Evolutionary conservation across 768 basidiomycete genomes (phyloP).

Genomic region (Rhizopogon vesiculosus): DNA sequence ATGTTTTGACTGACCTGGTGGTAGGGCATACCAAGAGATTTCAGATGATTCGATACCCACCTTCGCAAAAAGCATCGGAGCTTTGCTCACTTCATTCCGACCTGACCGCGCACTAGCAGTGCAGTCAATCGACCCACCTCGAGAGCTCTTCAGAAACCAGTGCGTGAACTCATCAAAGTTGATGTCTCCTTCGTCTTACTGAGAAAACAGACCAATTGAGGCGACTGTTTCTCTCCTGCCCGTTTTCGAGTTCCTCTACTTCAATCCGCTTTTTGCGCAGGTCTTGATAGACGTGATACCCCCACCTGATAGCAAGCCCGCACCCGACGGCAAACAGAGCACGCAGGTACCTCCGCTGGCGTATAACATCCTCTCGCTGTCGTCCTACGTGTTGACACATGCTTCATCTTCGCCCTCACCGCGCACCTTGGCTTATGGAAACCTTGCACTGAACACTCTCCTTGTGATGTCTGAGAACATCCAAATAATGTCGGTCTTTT

Average conservation of each 20-base stretch:
- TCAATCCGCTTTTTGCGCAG: slow-evolving; percentile 45
- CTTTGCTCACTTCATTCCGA: slow-evolving; percentile 46
- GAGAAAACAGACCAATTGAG: slow-evolving; percentile 53
- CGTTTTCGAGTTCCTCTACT: slow-evolving; percentile 54
- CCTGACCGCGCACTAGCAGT: slow-evolving; percentile 50
- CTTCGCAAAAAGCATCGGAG: slow-evolving; percentile 45
- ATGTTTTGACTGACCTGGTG: not conserved
- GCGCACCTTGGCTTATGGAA: slow-evolving; percentile 59
- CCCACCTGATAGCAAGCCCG: slow-evolving; percentile 17
- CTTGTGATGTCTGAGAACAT: slow-evolving; percentile 47
- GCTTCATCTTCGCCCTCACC: slow-evolving; percentile 57
- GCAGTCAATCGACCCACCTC: slow-evolving; percentile 40
- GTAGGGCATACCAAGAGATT: slow-evolving; percentile 54
- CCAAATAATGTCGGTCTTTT: slow-evolving; percentile 41
- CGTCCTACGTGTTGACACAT: slow-evolving; percentile 65
- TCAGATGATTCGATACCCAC: slow-evolving; percentile 49
- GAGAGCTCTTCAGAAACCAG: slow-evolving; percentile 57
- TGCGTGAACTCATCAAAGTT: slow-evolving; percentile 19
- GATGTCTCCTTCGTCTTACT: not conserved
- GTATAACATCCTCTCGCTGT: slow-evolving; percentile 48
- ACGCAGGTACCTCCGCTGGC: slow-evolving; percentile 32
- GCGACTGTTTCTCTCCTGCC: slow-evolving; percentile 55
- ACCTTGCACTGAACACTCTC: slow-evolving; percentile 49
- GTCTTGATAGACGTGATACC: slow-evolving; percentile 38
- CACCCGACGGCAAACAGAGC: not conserved